Base-by-base conservation (phyloP, 257 asterid species). In the Fraxinus pennsylvanica region DNA sequence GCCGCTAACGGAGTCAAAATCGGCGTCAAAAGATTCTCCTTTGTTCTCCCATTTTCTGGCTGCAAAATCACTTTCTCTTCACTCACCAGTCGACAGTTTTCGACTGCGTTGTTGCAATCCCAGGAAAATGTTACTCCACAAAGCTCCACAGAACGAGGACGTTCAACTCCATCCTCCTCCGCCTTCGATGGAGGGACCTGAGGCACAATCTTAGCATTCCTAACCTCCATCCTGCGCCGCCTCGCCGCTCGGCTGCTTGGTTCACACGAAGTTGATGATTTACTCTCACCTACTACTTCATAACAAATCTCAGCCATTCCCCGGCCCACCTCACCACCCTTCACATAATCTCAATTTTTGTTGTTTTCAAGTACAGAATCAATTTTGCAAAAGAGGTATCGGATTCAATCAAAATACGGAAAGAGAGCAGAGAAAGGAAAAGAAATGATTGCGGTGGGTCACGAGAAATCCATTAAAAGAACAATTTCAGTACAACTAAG, bases 291-390 rank as follows among this genome's bases (percentile, higher is more conserved):
- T 35, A 78, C 80, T n/a, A 85, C 81, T 12, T 84, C 93, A 71
- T 82, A 80, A 59, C 92, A 92, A 68, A 89, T 86, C 82, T 89
- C 92, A 73, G 96, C 94, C 97, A 92, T 92, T 61, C 45, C 47
- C 43, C 47, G 15, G 7, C 32, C 36, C 10, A 17, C 38, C 1
- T 0, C 29, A 13, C 14, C 8, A 14, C 54, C 38, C 9, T 52
- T n/a, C 57, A 5, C 21, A 54, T 32, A 6, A 2, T 41, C 43
- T 27, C 35, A 10, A 63, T 0, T 25, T 1, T 25, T 10, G 9
- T 9, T 2, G 2, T 7, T 8, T 22, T 3, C 4, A 27, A 63
- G 30, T 27, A 4, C 36, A 8, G 36, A 14, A 47, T 27, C 61
- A 45, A n/a, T 7, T 6, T 8, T 50, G 12, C n/a, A 39, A n/a